Evolutionary conservation across 2,329 filamentous ascomycete genomes (phyloP), one percentile per base, ranked within the genome.

Genomic region (Colletotrichum tanaceti): DNA sequence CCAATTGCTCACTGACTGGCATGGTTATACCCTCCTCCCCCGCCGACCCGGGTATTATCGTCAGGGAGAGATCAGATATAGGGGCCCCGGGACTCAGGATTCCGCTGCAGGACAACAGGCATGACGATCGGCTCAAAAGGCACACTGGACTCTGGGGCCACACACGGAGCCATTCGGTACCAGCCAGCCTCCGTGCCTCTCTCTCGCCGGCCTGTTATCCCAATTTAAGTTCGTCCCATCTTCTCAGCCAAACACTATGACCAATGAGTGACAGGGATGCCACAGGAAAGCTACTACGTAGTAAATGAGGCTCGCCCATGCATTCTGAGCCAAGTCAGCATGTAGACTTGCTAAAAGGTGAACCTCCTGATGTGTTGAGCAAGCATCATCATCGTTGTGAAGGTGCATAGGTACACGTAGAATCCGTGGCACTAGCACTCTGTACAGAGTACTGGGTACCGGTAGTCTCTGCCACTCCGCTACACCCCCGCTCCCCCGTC

Each of bases 171-270:
- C 63, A 49, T 20, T 70, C 63, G 67, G 67, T 68, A 68, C 58
- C 67, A 63, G 57, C 32, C 32, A 35, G 32, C 32, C 32, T 35
- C 32, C 3, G 32, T 35, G 32, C 44, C 55, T 44, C 50, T 49
- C 61, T 32, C 54, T 22, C 22, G 24, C 38, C 35, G 11, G 55
- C 43, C 39, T 63, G 63, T 35, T 58, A 35, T 20, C 41, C 44
- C 67, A 70, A 70, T 70, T 70, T 49, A 49, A 70, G 43, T 70
- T 68, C 67, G 32, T 70, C 67, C 67, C 63, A 68, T 70, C 67
- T 70, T 63, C 32, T 70, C 53, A 63, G 52, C 67, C 67, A 67
- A 70, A 44, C 65, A 57, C 47, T 5, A 14, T 32, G 28, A n/a
- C n/a, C n/a, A n/a, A n/a, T n/a, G n/a, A n/a, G n/a, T n/a, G n/a